These are phyloP conservation scores for Erodium moschatum DNA, from an alignment of 441 rosid species.

Conservation along the genomic window DNA sequence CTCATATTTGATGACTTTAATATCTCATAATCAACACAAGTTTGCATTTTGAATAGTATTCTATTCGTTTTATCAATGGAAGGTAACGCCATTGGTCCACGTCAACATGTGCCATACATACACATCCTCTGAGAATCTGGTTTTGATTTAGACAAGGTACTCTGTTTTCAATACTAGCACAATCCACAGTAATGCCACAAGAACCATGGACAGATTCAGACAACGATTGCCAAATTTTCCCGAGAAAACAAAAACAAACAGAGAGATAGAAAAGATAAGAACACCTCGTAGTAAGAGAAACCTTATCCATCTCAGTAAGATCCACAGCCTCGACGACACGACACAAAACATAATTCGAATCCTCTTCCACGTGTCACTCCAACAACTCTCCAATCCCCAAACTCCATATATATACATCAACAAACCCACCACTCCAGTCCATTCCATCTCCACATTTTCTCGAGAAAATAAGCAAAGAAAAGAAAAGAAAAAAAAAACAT, in stretches of 20 bases:
- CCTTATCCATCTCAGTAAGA: conserved; percentile 35
- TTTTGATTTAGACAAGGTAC: background rate
- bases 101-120: too few relatives aligned
- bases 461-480: background rate
- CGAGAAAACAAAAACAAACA: background rate
- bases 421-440: background rate
- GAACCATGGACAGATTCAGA: background rate
- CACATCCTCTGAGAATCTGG: too few relatives aligned
- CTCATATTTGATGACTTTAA: too few relatives aligned
- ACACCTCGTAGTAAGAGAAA: conserved; percentile 25
- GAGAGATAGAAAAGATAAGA: background rate
- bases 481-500: conserved; percentile 19
- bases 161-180: background rate
- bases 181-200: background rate
- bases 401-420: background rate
- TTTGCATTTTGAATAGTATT: too few relatives aligned
- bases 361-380: background rate
- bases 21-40: too few relatives aligned
- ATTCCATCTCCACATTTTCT: background rate
- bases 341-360: background rate
- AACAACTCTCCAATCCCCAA: background rate
- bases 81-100: too few relatives aligned
- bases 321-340: conserved; percentile 16
- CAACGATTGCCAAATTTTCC: background rate
- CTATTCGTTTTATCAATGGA: too few relatives aligned